Base-by-base conservation (phyloP, 441 rosid genomes). In the Erodium moschatum region DNA sequence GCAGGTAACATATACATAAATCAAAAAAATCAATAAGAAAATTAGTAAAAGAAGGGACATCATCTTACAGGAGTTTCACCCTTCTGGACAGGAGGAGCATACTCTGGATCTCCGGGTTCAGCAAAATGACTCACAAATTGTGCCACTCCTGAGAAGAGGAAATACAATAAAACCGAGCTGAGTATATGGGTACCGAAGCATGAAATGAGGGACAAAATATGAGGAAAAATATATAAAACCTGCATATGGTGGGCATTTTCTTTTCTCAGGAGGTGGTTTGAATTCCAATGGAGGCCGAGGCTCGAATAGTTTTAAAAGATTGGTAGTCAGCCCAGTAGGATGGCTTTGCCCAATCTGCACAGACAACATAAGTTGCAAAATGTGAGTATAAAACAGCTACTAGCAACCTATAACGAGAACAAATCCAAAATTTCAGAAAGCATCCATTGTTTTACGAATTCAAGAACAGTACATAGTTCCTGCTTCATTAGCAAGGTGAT, bases 321-420 rank as follows among this genome's bases (percentile, higher is more conserved):
- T 91, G 4, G 83, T 68, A n/a, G 97, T 94, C 78, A 94, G 80
- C 66, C 97, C 98, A 20, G 97, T 94, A 0, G 96, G 97, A 68
- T 94, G 98, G 71, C 96, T 91, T 77, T 89, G 96, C 72, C 96
- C 97, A 80, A 94, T 94, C 97, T 93, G 92, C 81, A 70, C 16
- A 77, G 72, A 56, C 5, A 73, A 73, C 16, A 75, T 73, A 66
- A 20, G 16, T 4, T 13, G 56, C 16, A 48, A 48, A 12, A 48
- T 48, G 16, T 11, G 56, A 13, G 15, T n/a, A 48, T 48, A n/a
- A 48, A 48, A 13, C 56, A 48, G 2, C 56, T 2, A 48, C n/a
- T 11, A 48, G 54, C 54, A 48, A 48, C 15, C 15, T 13, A 48
- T 4, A 48, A 11, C 15, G 12, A 48, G 54, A 11, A 48, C 54